Conservation (phyloP, 179 eudicot species). For the Spergularia azorica region DNA sequence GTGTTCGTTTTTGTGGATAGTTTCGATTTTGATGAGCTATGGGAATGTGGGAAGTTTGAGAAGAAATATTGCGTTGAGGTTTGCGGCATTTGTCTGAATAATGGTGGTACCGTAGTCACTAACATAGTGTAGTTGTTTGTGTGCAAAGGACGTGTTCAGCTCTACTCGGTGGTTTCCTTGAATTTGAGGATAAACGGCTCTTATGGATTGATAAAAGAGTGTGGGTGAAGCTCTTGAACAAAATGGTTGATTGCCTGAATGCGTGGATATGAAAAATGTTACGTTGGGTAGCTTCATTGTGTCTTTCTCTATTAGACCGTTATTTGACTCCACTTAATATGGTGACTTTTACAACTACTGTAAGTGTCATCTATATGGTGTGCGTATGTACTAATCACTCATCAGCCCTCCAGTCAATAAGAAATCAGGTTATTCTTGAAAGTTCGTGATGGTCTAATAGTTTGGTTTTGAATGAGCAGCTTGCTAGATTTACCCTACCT, state of each 20-base stretch:
- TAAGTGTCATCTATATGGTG: no score
- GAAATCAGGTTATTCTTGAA: neutral
- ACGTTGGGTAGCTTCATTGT: neutral
- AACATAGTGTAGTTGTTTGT: neutral
- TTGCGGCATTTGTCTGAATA: neutral
- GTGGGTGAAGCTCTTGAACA: neutral
- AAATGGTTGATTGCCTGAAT: neutral
- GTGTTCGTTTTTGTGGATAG: neutral
- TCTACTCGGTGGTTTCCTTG: neutral
- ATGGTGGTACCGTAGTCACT: neutral
- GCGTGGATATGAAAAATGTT: neutral
- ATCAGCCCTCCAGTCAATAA: neutral
- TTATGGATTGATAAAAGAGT: neutral
- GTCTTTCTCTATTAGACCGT: no score
- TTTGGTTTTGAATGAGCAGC: neutral
- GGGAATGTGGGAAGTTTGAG: neutral
- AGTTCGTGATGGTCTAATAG: neutral
- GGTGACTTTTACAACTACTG: no score
- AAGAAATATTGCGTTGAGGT: neutral
- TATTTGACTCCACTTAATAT: no score
- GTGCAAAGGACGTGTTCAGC: neutral
- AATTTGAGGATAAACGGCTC: constrained; percentile 2
- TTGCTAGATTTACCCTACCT: constrained; percentile 10
- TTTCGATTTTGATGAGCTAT: neutral
- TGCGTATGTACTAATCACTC: no score